phyloP scores from a whole-genome alignment of 2,329 filamentous ascomycete species.

The Colletotrichum noveboracense region DNA sequence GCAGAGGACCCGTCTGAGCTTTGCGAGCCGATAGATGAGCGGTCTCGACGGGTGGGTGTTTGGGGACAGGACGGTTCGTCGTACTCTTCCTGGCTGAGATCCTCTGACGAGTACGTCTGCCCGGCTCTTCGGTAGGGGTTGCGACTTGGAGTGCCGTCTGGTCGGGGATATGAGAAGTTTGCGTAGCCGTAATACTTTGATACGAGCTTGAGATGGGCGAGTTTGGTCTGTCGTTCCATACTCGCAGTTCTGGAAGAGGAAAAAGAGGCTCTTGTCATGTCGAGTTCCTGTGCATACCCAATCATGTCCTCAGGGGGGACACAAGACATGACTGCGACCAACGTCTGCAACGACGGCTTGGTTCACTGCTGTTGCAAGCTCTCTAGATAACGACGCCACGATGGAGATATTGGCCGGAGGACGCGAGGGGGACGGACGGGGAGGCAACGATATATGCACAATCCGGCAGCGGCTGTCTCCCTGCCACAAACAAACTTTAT shows the following conservation, averaged over 20 bases:
- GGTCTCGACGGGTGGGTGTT: constrained; percentile 28
- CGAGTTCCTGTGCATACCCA: constrained; percentile 2
- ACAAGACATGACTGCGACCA: constrained; percentile 12
- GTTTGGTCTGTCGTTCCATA: constrained; percentile 42
- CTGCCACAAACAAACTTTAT: constrained; percentile 19
- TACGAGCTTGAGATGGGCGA: constrained; percentile 43
- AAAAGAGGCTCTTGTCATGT: background rate
- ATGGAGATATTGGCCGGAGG: background rate
- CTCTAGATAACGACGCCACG: background rate
- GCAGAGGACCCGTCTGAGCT: constrained; percentile 50
- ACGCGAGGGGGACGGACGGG: background rate
- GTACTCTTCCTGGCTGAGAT: constrained; percentile 1
- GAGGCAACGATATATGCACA: constrained; percentile 23
- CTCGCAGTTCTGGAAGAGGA: constrained; percentile 18
- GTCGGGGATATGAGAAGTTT: constrained; percentile 46
- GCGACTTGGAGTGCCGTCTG: constrained; percentile 23
- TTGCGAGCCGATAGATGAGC: constrained; percentile 44
- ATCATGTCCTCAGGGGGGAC: constrained; percentile 14
- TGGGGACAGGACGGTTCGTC: background rate
- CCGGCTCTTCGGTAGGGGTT: constrained; percentile 20
- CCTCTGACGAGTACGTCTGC: constrained; percentile 17
- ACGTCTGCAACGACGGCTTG: constrained; percentile 13
- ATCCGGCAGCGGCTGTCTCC: background rate
- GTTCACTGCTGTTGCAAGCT: background rate
- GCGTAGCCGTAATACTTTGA: constrained; percentile 44